phyloP scores from a whole-genome alignment of 345 rosid species.

The Aurinia saxatilis region DNA sequence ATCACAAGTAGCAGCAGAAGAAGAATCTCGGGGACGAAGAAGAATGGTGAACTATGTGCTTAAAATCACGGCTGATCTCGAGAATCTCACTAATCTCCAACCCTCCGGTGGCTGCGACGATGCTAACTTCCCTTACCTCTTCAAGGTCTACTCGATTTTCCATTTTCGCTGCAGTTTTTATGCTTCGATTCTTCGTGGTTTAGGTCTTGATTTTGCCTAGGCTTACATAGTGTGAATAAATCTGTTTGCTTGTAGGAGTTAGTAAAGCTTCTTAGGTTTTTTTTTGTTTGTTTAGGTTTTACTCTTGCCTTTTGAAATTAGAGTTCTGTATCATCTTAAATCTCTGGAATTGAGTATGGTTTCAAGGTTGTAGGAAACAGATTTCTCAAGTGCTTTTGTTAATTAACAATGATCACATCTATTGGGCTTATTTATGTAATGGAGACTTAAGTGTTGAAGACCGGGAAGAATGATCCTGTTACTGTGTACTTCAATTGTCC shows the following conservation, averaged over 20 bases:
- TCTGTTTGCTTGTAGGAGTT: background rate
- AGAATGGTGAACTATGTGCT: constrained; percentile 80
- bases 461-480: too few species aligned
- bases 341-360: background rate
- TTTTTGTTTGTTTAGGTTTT: background rate
- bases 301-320: background rate
- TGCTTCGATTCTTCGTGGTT: constrained; percentile 6
- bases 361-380: too few species aligned
- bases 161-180: background rate
- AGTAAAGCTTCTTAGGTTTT: background rate
- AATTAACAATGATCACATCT: too few species aligned
- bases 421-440: too few species aligned
- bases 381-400: too few species aligned
- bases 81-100: constrained; percentile 67
- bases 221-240: background rate
- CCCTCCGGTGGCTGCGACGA: constrained; percentile 85
- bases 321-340: background rate
- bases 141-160: constrained; percentile 48
- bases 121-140: constrained; percentile 61
- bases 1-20: too few species aligned
- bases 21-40: too few species aligned
- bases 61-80: constrained; percentile 68
- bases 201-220: background rate
- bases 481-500: too few species aligned
- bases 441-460: too few species aligned